Evolutionary conservation across 768 basidiomycete genomes (phyloP).

Genomic region (Tephrocybe sp.): DNA sequence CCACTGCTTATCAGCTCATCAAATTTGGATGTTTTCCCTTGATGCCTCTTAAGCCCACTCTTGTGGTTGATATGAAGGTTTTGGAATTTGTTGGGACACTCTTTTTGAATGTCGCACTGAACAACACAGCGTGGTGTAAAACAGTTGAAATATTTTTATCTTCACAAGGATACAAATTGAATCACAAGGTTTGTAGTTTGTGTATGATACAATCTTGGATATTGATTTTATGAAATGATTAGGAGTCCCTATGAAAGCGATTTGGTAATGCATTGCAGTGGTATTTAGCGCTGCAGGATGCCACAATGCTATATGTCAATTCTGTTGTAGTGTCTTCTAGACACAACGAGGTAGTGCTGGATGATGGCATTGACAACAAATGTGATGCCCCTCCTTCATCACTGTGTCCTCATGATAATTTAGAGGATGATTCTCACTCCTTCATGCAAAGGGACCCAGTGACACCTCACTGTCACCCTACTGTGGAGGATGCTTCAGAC

Average conservation of each 20-base stretch:
- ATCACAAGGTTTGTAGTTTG: slow-evolving; percentile 9
- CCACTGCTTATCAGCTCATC: slow-evolving; percentile 22
- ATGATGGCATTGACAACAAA: neutral
- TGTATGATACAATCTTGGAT: neutral
- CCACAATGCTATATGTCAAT: slow-evolving; percentile 11
- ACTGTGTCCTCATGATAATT: too few relatives aligned
- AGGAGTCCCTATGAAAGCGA: slow-evolving; percentile 23
- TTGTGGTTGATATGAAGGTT: slow-evolving; percentile 31
- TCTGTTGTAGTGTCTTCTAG: neutral
- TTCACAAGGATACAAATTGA: slow-evolving; percentile 20
- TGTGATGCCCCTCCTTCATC: too few relatives aligned
- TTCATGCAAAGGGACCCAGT: too few relatives aligned
- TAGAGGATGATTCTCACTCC: neutral
- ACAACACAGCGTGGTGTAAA: slow-evolving; percentile 27
- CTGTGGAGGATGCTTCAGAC: neutral
- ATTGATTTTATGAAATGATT: neutral
- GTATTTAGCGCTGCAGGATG: slow-evolving; percentile 21
- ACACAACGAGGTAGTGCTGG: neutral
- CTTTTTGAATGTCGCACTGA: slow-evolving; percentile 26
- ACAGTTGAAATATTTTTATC: slow-evolving; percentile 26
- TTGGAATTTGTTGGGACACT: slow-evolving; percentile 27
- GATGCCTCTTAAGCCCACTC: slow-evolving; percentile 26
- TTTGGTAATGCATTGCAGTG: slow-evolving; percentile 28
- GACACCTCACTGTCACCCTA: neutral
- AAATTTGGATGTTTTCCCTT: slow-evolving; percentile 26